These are phyloP conservation scores for Eudorina sp. DNA, from an alignment of 139 green algal species.

Conservation along the genomic window DNA sequence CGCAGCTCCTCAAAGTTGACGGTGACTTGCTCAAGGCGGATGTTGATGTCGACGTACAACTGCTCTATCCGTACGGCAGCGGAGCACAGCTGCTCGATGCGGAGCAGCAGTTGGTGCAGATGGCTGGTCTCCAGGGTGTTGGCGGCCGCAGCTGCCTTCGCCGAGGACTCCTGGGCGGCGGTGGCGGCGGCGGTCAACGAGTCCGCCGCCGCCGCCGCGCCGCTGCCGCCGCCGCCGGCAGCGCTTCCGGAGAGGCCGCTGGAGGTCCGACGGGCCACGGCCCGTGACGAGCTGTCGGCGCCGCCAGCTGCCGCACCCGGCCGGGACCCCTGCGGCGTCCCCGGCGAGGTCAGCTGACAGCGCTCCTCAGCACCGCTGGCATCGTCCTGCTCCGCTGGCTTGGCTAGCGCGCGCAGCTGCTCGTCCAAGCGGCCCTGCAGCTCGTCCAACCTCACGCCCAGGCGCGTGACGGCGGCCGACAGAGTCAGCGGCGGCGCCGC, in stretches of 20 bases:
- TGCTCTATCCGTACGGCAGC: background rate
- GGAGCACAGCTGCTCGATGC: constrained; percentile 1
- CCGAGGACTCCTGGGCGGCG: background rate
- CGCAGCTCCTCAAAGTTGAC: background rate
- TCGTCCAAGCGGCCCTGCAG: background rate
- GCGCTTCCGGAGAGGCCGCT: background rate
- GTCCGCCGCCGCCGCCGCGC: background rate
- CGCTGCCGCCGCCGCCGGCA: background rate
- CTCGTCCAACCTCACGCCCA: background rate
- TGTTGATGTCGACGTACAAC: background rate
- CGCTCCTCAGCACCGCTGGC: background rate
- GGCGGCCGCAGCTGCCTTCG: background rate
- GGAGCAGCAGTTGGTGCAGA: background rate
- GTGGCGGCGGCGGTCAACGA: background rate
- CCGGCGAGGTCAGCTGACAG: background rate
- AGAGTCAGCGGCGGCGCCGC: background rate
- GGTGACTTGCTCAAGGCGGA: background rate
- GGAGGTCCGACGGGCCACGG: background rate
- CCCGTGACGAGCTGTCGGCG: background rate
- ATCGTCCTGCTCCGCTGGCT: background rate
- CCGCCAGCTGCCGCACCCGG: background rate
- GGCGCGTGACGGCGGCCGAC: background rate
- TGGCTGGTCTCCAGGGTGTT: no score
- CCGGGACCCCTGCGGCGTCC: background rate
- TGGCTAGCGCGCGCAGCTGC: background rate